A percentile compares a stretch with the other conserved stretches of the same genome.
These are phyloP conservation scores for Suaeda aralocaspica DNA, from an alignment of 148 eudicot species.

Conservation along the genomic window DNA sequence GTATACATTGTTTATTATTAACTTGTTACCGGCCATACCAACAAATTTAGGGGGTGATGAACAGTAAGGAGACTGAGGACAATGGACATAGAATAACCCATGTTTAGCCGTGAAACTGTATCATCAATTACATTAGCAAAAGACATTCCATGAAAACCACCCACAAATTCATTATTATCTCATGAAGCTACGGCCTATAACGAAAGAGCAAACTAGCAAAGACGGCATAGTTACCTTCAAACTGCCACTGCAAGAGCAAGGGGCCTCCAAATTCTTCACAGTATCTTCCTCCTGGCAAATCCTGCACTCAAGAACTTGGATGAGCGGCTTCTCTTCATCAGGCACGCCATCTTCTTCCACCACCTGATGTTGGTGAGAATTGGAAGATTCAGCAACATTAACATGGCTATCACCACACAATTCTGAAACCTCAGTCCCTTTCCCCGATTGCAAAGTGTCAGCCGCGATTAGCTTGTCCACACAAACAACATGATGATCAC, in stretches of 20 bases:
- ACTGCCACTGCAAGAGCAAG: constrained; percentile 85
- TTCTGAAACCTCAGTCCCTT: constrained; percentile 38
- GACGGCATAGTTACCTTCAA: constrained; percentile 47
- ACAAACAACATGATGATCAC: constrained; percentile 51
- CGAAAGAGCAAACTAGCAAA: background rate
- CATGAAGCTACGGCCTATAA: background rate
- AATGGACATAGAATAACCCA: too few species aligned
- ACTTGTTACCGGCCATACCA: too few species aligned
- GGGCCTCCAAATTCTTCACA: constrained; percentile 62
- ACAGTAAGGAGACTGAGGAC: too few species aligned
- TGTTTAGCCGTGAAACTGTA: background rate
- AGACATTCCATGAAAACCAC: background rate
- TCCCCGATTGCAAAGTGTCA: constrained; percentile 30
- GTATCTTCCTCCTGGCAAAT: constrained; percentile 92
- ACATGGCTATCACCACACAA: constrained; percentile 31
- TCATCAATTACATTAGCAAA: background rate
- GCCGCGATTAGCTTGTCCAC: constrained; percentile 46
- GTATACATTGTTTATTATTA: too few species aligned
- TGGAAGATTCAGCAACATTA: constrained; percentile 39
- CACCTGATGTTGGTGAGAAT: constrained; percentile 29
- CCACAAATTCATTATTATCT: background rate
- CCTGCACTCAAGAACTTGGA: constrained; percentile 68
- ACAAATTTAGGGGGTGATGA: too few species aligned
- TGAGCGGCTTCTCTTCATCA: constrained; percentile 65
- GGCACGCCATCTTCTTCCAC: constrained; percentile 29